Conservation (phyloP, 2,329 filamentous ascomycete species). For the Cyclaneusma minus region DNA sequence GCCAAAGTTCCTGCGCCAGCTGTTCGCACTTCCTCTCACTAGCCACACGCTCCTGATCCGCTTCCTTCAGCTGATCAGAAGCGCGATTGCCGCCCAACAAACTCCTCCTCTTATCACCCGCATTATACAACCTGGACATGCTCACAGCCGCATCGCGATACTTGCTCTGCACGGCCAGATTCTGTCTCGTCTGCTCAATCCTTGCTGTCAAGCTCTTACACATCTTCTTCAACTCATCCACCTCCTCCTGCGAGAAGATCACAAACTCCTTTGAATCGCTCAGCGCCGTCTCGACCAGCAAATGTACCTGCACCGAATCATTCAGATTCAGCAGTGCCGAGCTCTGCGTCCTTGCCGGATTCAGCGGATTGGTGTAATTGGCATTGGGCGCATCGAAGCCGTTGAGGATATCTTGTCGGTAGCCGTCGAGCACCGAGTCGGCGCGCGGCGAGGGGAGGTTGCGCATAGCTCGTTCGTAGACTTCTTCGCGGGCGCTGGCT, state of each 20-base stretch:
- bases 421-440: too few species aligned
- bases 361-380: too few species aligned
- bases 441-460: too few species aligned
- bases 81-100: conserved; percentile 28
- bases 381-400: too few species aligned
- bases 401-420: too few species aligned
- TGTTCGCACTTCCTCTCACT: conserved; percentile 77
- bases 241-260: conserved; percentile 79
- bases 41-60: conserved; percentile 58
- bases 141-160: conserved; percentile 86
- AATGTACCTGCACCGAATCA: conserved; percentile 70
- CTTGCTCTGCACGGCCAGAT: conserved; percentile 80
- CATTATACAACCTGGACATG: conserved; percentile 64
- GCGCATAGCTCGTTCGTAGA: too few species aligned
- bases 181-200: conserved; percentile 69
- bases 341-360: conserved; percentile 34
- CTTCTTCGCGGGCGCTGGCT: too few species aligned
- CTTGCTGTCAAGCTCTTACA: conserved; percentile 54
- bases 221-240: conserved; percentile 85
- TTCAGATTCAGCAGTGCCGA: conserved; percentile 44
- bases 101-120: conserved; percentile 37
- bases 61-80: conserved; percentile 27
- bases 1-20: conserved; percentile 64
- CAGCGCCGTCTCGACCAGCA: conserved; percentile 86
- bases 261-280: conserved; percentile 75